phyloP scores from a whole-genome alignment of 2,329 filamentous ascomycete species.

The Saccharata proteae region DNA sequence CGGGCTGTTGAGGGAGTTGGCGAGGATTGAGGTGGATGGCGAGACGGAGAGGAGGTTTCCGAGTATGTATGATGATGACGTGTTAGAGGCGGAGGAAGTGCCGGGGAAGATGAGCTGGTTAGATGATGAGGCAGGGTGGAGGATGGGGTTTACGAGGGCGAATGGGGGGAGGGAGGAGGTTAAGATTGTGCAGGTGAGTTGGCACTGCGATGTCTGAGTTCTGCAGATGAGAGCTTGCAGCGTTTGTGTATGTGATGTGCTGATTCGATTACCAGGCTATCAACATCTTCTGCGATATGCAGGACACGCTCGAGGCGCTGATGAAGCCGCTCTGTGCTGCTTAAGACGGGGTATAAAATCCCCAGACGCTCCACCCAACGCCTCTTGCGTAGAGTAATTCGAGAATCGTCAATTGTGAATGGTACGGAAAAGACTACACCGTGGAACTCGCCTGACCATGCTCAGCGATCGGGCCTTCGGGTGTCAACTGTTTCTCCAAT shows the following conservation, averaged over 20 bases:
- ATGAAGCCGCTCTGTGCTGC: constrained; percentile 1
- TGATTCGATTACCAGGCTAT: constrained; percentile 34
- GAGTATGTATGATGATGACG: constrained; percentile 4
- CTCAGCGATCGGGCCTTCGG: no score
- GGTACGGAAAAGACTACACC: no score
- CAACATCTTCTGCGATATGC: constrained; percentile 46
- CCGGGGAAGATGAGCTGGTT: constrained; percentile 2
- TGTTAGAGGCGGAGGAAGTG: not conserved
- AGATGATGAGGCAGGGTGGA: constrained; percentile 1
- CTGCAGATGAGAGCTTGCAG: not conserved
- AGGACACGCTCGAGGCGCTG: constrained; percentile 37
- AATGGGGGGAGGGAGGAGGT: constrained; percentile 2
- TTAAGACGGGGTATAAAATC: no score
- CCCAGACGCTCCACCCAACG: no score
- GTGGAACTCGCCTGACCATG: no score
- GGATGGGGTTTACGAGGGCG: constrained; percentile 1
- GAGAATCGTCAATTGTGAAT: no score
- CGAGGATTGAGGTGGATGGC: no score
- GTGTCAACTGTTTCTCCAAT: no score
- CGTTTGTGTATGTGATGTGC: not conserved
- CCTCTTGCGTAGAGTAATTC: no score
- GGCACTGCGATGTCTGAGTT: not conserved
- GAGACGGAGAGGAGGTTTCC: constrained; percentile 18
- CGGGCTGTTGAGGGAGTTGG: constrained; percentile 31
- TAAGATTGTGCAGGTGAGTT: constrained; percentile 3